Percentiles rank a stretch among this genome's conserved stretches.
phyloP scores from a whole-genome alignment of 148 eudicot species.

The Camellia granthamiana region DNA sequence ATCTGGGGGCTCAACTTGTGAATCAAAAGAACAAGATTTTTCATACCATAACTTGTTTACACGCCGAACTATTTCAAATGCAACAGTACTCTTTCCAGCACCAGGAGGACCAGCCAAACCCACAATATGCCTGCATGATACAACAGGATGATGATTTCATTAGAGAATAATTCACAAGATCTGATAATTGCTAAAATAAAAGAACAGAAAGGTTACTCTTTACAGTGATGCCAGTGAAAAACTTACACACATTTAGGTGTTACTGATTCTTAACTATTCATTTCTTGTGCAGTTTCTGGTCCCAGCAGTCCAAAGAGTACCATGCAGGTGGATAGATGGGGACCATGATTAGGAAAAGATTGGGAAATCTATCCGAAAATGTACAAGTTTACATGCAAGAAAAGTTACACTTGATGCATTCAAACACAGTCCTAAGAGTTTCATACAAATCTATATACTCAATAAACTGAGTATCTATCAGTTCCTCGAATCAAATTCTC shows the following conservation, averaged over 20 bases:
- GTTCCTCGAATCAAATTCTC: too few relatives aligned
- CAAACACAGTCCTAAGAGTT: not conserved
- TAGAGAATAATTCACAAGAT: not conserved
- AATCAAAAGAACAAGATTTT: constrained; percentile 57
- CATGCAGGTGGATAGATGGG: constrained; percentile 11
- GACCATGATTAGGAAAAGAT: not conserved
- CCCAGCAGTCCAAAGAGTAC: constrained; percentile 13
- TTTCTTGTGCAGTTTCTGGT: not conserved
- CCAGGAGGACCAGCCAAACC: constrained; percentile 99
- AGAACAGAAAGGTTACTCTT: not conserved
- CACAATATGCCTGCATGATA: constrained; percentile 67
- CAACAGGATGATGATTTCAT: constrained; percentile 12
- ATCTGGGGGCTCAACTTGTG: constrained; percentile 60
- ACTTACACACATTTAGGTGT: not conserved
- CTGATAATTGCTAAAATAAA: not conserved
- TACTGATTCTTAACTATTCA: not conserved
- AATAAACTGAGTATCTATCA: not conserved
- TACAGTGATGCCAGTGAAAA: constrained; percentile 1
- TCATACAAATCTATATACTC: not conserved
- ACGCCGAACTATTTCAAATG: constrained; percentile 70
- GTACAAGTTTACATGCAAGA: not conserved
- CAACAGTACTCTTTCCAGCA: constrained; percentile 94
- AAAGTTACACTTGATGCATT: not conserved
- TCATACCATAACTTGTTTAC: constrained; percentile 80
- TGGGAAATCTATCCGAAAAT: not conserved